phyloP scores from a whole-genome alignment of 2,329 filamentous ascomycete species.

The Cercospora brassicicola region DNA sequence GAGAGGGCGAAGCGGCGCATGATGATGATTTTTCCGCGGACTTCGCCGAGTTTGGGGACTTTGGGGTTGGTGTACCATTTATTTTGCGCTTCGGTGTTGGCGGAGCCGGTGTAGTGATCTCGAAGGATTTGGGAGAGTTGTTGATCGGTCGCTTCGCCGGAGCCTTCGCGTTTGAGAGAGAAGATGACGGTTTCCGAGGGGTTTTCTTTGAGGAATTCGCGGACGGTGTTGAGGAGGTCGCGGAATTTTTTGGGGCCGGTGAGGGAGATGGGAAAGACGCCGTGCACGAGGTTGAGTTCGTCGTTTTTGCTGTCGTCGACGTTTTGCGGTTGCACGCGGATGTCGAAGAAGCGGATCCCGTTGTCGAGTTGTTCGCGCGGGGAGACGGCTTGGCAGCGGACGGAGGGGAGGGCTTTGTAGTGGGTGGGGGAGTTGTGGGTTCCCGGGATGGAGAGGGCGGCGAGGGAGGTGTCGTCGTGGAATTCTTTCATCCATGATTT shows the following conservation, averaged over 20 bases:
- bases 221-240: conserved; percentile 67
- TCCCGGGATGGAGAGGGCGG: conserved; percentile 83
- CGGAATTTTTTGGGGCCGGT: conserved; percentile 77
- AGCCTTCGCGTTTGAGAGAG: conserved; percentile 87
- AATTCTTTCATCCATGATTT: conserved; percentile 79
- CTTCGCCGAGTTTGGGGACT: conserved; percentile 76
- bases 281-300: conserved; percentile 79
- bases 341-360: conserved; percentile 91
- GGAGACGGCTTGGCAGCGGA: conserved; percentile 84
- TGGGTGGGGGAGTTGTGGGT: conserved; percentile 93
- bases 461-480: conserved; percentile 69
- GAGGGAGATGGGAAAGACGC: conserved; percentile 82
- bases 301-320: conserved; percentile 58
- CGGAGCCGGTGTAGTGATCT: conserved; percentile 65
- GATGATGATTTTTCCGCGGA: conserved; percentile 78
- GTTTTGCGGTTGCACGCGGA: conserved; percentile 70
- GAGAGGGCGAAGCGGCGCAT: conserved; percentile 72
- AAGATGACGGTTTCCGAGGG: conserved; percentile 81
- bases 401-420: conserved; percentile 81
- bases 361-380: conserved; percentile 78
- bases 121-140: conserved; percentile 74
- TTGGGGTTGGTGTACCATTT: conserved; percentile 77
- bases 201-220: conserved; percentile 70
- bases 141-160: conserved; percentile 74
- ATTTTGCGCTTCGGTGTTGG: conserved; percentile 40